Conservation (phyloP, 805 yeast species). For the Wickerhamiella australiensis region DNA sequence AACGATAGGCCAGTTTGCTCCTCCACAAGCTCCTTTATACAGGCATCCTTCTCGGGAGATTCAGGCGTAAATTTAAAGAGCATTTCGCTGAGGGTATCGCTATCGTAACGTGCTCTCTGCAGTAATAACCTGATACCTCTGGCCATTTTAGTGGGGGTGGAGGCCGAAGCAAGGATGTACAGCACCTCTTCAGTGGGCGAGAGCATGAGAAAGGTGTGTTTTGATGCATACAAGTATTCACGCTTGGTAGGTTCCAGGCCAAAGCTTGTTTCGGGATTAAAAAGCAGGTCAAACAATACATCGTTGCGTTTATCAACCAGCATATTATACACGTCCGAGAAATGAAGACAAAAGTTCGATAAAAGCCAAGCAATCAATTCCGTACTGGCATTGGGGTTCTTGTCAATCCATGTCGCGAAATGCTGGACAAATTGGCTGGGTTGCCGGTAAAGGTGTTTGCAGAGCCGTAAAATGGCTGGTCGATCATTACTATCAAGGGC, state of each 20-base stretch:
- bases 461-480: background rate
- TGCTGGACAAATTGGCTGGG: background rate
- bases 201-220: background rate
- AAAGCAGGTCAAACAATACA: slow-evolving; percentile 1
- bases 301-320: slow-evolving; percentile 2
- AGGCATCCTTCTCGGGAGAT: background rate
- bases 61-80: background rate
- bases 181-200: slow-evolving; percentile 4
- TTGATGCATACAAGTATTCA: background rate
- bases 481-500: background rate
- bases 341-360: slow-evolving; percentile 4
- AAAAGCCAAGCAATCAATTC: slow-evolving; percentile 3
- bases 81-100: slow-evolving; percentile 2
- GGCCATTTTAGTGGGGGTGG: background rate
- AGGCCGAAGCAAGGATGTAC: background rate
- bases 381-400: background rate
- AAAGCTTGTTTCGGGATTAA: background rate
- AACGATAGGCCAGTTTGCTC: slow-evolving; percentile 3
- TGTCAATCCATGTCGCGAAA: background rate
- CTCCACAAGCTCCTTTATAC: background rate
- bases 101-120: slow-evolving; percentile 5
- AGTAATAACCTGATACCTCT: background rate
- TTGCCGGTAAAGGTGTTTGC: background rate
- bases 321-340: slow-evolving; percentile 6
- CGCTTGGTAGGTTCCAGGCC: background rate